phyloP scores from a whole-genome alignment of 139 green algal species.

The Chlamydomonas applanata region DNA sequence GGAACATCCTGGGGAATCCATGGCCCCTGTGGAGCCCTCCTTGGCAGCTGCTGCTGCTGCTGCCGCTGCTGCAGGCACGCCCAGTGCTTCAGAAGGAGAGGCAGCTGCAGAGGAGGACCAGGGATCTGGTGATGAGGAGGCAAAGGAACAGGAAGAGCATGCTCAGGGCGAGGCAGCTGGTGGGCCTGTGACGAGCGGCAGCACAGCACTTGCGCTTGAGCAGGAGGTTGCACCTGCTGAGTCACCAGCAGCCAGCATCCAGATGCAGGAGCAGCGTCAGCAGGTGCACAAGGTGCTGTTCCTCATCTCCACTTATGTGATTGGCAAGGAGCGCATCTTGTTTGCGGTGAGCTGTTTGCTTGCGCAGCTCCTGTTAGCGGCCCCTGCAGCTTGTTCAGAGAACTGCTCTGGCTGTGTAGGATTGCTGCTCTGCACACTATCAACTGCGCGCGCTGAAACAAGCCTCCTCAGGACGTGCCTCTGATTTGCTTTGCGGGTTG shows the following conservation, averaged over 20 bases:
- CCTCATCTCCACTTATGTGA: slow-evolving; percentile 70
- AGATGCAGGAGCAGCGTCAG: neutral
- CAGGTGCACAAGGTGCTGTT: slow-evolving; percentile 38
- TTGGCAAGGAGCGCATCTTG: slow-evolving; percentile 84
- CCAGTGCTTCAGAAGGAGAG: neutral
- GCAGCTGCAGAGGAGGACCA: neutral
- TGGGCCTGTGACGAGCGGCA: slow-evolving; percentile 1
- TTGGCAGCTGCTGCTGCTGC: neutral
- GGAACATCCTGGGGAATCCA: slow-evolving; percentile 4
- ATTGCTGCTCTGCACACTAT: too few species aligned
- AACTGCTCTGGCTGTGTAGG: too few species aligned
- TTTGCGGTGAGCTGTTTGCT: slow-evolving; percentile 47
- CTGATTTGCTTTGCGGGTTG: too few species aligned
- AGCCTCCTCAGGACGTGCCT: too few species aligned
- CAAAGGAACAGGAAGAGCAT: neutral
- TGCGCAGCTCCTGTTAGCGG: too few species aligned
- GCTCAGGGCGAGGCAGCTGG: neutral
- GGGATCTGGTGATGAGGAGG: neutral
- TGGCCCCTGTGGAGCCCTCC: neutral
- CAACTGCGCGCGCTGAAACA: too few species aligned
- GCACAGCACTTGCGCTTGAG: too few species aligned
- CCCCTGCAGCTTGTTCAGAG: too few species aligned
- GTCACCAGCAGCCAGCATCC: neutral
- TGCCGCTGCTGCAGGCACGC: too few species aligned
- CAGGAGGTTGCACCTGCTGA: too few species aligned